Percentiles rank a stretch among this genome's conserved stretches.
phyloP scores from a whole-genome alignment of 2,329 filamentous ascomycete genomes.

The Aspergillus melleus region DNA sequence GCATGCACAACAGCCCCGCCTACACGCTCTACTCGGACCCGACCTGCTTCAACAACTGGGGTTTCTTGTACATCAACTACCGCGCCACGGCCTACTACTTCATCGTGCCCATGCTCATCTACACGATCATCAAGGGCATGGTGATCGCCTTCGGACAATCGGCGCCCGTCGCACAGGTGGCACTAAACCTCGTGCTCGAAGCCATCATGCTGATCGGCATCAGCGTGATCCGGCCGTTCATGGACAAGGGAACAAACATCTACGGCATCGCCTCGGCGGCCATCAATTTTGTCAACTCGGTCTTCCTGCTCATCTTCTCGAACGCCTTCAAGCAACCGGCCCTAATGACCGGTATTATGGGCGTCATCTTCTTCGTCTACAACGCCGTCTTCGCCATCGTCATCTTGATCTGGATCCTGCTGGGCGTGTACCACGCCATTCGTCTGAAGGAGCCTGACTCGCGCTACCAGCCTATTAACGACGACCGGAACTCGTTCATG shows the following conservation, averaged over 20 bases:
- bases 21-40: constrained; percentile 96
- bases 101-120: constrained; percentile 74
- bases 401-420: constrained; percentile 76
- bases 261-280: constrained; percentile 91
- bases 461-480: constrained; percentile 91
- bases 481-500: constrained; percentile 94
- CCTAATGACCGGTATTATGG: constrained; percentile 81
- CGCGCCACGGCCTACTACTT: constrained; percentile 94
- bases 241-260: constrained; percentile 96
- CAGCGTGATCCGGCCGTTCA: constrained; percentile 82
- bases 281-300: constrained; percentile 84
- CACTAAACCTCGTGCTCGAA: constrained; percentile 81
- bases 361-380: constrained; percentile 82
- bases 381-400: constrained; percentile 83
- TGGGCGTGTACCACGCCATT: constrained; percentile 74
- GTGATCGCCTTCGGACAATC: constrained; percentile 80
- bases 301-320: constrained; percentile 86
- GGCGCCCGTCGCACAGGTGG: constrained; percentile 69
- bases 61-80: constrained; percentile 95
- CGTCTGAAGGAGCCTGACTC: constrained; percentile 91
- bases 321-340: constrained; percentile 79
- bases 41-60: constrained; percentile 91
- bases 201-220: constrained; percentile 73
- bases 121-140: constrained; percentile 79
- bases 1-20: constrained; percentile 90